A percentile compares a stretch with the other conserved stretches of the same genome.
Conservation (phyloP, 768 basidiomycete genomes). For the Peribolospora kevripleyi region DNA sequence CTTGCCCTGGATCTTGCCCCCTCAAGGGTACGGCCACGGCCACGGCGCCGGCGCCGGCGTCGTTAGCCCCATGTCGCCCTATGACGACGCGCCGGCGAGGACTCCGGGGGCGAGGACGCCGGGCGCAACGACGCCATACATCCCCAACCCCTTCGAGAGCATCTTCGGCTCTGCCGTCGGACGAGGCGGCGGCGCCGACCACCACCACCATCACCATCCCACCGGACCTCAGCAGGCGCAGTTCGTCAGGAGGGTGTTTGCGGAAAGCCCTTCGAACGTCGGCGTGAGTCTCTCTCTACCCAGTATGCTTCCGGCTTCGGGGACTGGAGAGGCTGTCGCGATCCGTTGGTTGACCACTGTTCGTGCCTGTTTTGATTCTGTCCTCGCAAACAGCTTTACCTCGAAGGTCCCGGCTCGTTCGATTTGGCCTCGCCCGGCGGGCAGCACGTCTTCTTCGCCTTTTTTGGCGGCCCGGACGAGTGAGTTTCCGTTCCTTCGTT, state of each 20-base stretch:
- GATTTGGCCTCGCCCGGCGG: slow-evolving; percentile 10
- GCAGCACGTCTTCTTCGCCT: slow-evolving; percentile 58
- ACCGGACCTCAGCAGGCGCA: slow-evolving; percentile 41
- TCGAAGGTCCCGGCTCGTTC: slow-evolving; percentile 11
- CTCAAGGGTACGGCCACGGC: slow-evolving; percentile 19
- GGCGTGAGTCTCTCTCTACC: slow-evolving; percentile 24
- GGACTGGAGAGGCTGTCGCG: slow-evolving; percentile 36
- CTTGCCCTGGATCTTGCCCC: slow-evolving; percentile 41
- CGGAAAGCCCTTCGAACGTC: slow-evolving; percentile 45
- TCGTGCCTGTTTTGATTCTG: background rate
- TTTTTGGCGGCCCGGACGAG: slow-evolving; percentile 87
- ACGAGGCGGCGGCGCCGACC: slow-evolving; percentile 17
- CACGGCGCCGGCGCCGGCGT: slow-evolving; percentile 11
- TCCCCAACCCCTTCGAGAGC: slow-evolving; percentile 45
- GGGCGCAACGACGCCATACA: slow-evolving; percentile 12
- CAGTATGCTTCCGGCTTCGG: slow-evolving; percentile 27
- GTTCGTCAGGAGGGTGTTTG: slow-evolving; percentile 61
- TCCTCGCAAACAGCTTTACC: slow-evolving; percentile 11
- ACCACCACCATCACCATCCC: slow-evolving; percentile 28
- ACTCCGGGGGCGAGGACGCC: slow-evolving; percentile 3
- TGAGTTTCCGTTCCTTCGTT: too few species aligned
- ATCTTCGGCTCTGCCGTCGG: slow-evolving; percentile 35
- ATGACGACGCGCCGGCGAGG: background rate
- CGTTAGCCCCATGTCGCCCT: slow-evolving; percentile 19
- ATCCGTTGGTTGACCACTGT: background rate